phyloP scores from a whole-genome alignment of 169 alveolate species.

The Eimeria tenella region DNA sequence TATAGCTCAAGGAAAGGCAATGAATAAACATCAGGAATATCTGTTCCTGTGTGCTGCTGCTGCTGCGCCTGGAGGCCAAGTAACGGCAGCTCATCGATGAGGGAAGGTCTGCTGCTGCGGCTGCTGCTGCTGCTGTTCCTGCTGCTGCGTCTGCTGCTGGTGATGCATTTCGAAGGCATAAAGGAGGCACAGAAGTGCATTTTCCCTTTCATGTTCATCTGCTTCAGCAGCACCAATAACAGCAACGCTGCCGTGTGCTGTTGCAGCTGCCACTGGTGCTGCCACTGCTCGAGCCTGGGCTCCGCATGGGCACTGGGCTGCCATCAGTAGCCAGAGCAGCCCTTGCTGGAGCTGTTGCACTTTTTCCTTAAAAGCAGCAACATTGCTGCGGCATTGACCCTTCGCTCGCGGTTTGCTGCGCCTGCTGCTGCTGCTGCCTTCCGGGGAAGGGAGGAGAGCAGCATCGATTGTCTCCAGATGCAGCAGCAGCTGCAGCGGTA shows the following conservation, averaged over 20 bases:
- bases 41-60: conserved; percentile 4
- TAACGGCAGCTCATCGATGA: conserved; percentile 22
- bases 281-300: conserved; percentile 62
- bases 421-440: conserved; percentile 27
- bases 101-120: conserved; percentile 38
- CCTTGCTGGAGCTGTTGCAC: conserved; percentile 8
- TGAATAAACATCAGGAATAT: neutral
- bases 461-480: conserved; percentile 41
- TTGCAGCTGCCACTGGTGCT: conserved; percentile 11
- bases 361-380: conserved; percentile 11
- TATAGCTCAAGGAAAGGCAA: neutral
- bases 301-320: neutral
- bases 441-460: neutral
- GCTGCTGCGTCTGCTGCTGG: conserved; percentile 20
- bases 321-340: neutral
- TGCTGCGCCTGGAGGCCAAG: conserved; percentile 23
- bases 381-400: neutral
- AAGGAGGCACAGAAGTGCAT: neutral
- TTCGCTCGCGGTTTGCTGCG: neutral
- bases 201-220: neutral
- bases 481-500: conserved; percentile 23
- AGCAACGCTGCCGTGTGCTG: conserved; percentile 50
- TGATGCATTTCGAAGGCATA: neutral
- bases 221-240: conserved; percentile 47
- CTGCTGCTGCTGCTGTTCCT: conserved; percentile 56